These are phyloP conservation scores for Corinectria fuckeliana DNA, from an alignment of 2,329 filamentous ascomycete genomes.

Conservation along the genomic window DNA sequence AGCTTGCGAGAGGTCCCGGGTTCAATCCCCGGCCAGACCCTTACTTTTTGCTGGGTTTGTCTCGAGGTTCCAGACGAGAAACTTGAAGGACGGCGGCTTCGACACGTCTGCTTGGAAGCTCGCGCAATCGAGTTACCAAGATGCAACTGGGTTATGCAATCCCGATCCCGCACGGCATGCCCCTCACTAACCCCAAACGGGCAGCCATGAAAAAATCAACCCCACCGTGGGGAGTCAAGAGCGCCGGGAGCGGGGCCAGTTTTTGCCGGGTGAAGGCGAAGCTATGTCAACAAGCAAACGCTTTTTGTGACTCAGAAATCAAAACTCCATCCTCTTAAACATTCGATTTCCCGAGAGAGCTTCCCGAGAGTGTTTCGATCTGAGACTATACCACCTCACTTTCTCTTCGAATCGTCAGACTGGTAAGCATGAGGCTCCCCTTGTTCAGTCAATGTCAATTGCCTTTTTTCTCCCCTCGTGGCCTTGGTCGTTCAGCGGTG, in stretches of 20 bases:
- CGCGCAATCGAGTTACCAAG: background rate
- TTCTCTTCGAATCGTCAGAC: background rate
- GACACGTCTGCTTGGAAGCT: too few species aligned
- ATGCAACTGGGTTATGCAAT: background rate
- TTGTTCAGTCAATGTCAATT: background rate
- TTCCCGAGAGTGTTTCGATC: background rate
- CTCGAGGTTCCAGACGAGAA: too few species aligned
- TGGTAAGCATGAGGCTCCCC: slow-evolving; percentile 1
- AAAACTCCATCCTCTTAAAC: background rate
- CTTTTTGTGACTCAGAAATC: slow-evolving; percentile 34
- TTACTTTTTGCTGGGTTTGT: slow-evolving; percentile 40
- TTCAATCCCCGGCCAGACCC: slow-evolving; percentile 55
- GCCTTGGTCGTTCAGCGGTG: slow-evolving; percentile 6
- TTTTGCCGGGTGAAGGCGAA: slow-evolving; percentile 23
- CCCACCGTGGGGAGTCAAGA: slow-evolving; percentile 5
- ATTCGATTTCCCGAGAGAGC: background rate
- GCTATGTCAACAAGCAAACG: slow-evolving; percentile 21
- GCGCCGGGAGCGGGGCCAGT: slow-evolving; percentile 33
- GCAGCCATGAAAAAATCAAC: background rate
- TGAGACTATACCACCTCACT: background rate
- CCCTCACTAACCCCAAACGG: slow-evolving; percentile 2
- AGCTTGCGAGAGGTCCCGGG: slow-evolving; percentile 54
- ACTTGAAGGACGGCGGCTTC: too few species aligned
- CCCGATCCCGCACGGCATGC: background rate
- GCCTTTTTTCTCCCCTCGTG: background rate